phyloP scores from a whole-genome alignment of 192 early-diverging fungal species.

The Borealophlyctis nickersoniae region DNA sequence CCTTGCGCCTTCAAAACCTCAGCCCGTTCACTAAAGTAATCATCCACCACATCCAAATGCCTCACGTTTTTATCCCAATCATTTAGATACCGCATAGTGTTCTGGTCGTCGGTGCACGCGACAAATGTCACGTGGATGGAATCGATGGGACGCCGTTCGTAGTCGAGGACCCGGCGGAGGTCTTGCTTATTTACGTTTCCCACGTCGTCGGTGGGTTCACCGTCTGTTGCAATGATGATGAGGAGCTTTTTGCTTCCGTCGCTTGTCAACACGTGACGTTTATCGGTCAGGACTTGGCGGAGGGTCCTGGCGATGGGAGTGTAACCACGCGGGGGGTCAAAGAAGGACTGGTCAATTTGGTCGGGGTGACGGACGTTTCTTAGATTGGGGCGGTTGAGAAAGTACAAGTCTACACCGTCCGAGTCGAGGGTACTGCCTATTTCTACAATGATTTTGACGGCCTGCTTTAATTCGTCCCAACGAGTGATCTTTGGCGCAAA shows the following conservation, averaged over 20 bases:
- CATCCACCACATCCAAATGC: constrained; percentile 1
- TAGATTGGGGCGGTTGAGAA: constrained; percentile 15
- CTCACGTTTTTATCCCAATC: background rate
- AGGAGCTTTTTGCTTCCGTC: constrained; percentile 1
- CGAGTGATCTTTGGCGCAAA: constrained; percentile 14
- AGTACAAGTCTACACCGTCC: constrained; percentile 22
- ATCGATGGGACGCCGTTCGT: background rate
- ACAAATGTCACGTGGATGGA: background rate
- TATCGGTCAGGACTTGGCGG: constrained; percentile 12
- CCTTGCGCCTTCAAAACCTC: background rate
- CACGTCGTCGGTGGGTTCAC: background rate
- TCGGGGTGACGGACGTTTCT: background rate
- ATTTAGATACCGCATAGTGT: background rate
- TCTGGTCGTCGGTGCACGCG: constrained; percentile 4
- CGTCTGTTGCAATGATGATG: constrained; percentile 6
- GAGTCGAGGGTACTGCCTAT: constrained; percentile 14
- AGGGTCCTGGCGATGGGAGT: constrained; percentile 12
- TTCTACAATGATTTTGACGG: constrained; percentile 5
- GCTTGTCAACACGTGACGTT: background rate
- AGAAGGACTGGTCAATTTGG: background rate
- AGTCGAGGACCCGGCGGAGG: background rate
- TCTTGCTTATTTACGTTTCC: constrained; percentile 4
- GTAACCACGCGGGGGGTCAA: constrained; percentile 9
- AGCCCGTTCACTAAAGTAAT: background rate
- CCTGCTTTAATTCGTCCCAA: constrained; percentile 24